These are phyloP conservation scores for Primulina tabacum DNA, from an alignment of 257 asterid genomes.

Conservation along the genomic window DNA sequence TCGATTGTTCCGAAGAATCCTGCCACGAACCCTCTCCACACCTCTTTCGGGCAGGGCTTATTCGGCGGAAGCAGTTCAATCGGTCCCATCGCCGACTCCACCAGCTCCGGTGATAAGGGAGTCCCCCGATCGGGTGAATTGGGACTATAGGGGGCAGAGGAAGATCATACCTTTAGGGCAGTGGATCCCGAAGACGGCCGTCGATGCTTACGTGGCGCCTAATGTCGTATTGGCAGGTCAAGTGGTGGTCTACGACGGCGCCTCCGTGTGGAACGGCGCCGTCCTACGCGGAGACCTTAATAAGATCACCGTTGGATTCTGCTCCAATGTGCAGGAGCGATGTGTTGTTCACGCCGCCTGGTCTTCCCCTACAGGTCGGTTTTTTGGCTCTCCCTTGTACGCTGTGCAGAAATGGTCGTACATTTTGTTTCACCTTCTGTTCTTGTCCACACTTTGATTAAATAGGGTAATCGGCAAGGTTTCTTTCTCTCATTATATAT, in stretches of 20 bases:
- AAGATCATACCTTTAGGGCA: constrained; percentile 75
- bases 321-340: constrained; percentile 81
- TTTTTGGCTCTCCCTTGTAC: neutral
- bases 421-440: constrained; percentile 3
- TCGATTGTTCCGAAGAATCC: constrained; percentile 54
- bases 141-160: constrained; percentile 94
- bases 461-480: neutral
- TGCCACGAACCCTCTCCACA: constrained; percentile 43
- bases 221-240: constrained; percentile 95
- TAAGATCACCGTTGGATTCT: constrained; percentile 78
- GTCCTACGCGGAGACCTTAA: constrained; percentile 83
- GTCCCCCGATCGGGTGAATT: constrained; percentile 70
- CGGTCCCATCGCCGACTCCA: constrained; percentile 23
- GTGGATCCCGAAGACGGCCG: constrained; percentile 86
- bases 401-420: neutral
- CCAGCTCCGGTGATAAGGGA: constrained; percentile 41
- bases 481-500: neutral
- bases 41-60: constrained; percentile 37
- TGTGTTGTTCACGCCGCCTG: constrained; percentile 92
- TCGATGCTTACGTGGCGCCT: constrained; percentile 93
- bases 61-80: constrained; percentile 43
- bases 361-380: constrained; percentile 79
- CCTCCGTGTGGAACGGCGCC: constrained; percentile 87
- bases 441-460: neutral
- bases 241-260: constrained; percentile 79